Percentiles rank a stretch among this genome's conserved stretches.
phyloP scores from a whole-genome alignment of 768 basidiomycete species.

The Tylopilus subfusipes region DNA sequence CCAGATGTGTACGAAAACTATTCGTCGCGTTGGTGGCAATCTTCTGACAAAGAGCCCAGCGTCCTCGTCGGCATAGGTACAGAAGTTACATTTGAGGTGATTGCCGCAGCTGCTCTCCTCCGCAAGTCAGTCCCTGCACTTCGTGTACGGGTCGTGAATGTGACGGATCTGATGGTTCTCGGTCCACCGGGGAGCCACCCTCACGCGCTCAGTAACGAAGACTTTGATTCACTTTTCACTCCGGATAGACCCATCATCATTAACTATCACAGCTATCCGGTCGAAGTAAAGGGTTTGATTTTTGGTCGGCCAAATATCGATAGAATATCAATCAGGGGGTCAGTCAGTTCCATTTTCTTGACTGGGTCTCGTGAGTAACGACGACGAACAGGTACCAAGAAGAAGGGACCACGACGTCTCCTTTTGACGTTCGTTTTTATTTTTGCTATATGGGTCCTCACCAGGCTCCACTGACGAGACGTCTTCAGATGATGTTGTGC shows the following conservation, averaged over 20 bases:
- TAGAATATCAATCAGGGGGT: slow-evolving; percentile 55
- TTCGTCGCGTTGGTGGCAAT: neutral
- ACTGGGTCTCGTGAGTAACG: neutral
- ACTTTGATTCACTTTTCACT: slow-evolving; percentile 73
- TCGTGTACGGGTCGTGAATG: slow-evolving; percentile 83
- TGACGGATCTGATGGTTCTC: slow-evolving; percentile 87
- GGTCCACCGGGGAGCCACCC: slow-evolving; percentile 68
- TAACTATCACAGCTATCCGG: slow-evolving; percentile 83
- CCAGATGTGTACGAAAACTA: slow-evolving; percentile 59
- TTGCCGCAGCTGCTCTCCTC: slow-evolving; percentile 79
- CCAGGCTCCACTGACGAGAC: neutral
- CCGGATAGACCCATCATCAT: slow-evolving; percentile 64
- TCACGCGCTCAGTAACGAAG: slow-evolving; percentile 59
- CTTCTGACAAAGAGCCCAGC: slow-evolving; percentile 29
- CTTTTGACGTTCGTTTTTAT: slow-evolving; percentile 57
- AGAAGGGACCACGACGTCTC: slow-evolving; percentile 78
- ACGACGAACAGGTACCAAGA: slow-evolving; percentile 46
- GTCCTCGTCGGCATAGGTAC: slow-evolving; percentile 86
- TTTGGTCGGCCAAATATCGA: slow-evolving; percentile 51
- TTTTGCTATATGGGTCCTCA: too few relatives aligned
- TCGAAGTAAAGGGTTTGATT: slow-evolving; percentile 65
- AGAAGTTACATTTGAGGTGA: slow-evolving; percentile 85
- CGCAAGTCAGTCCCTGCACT: slow-evolving; percentile 66
- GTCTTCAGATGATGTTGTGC: slow-evolving; percentile 64
- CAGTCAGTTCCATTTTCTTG: slow-evolving; percentile 7